A percentile compares a stretch with the other conserved stretches of the same genome.
These are phyloP conservation scores for Apophysomyces sp. DNA, from an alignment of 371 early-diverging fungal species.

Conservation along the genomic window DNA sequence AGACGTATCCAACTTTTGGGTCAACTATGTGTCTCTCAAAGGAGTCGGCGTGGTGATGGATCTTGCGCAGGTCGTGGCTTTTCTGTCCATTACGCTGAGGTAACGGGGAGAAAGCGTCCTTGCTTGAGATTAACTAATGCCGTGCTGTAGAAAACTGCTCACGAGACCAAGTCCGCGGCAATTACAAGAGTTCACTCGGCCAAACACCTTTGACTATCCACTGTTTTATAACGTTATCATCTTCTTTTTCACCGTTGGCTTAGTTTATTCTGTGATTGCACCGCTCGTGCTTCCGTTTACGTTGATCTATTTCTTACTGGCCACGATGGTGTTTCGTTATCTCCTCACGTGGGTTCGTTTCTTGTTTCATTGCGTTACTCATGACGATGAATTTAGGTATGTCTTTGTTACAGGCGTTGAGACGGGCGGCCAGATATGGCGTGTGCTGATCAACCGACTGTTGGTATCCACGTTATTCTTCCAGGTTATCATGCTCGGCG, in stretches of 20 bases:
- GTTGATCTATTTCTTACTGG: slow-evolving; percentile 59
- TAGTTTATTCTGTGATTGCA: slow-evolving; percentile 70
- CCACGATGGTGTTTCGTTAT: slow-evolving; percentile 68
- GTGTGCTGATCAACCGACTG: slow-evolving; percentile 73
- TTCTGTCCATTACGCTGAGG: slow-evolving; percentile 56
- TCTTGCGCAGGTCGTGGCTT: slow-evolving; percentile 67
- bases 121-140: background rate
- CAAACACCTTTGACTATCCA: slow-evolving; percentile 72
- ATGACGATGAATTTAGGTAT: slow-evolving; percentile 31
- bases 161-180: slow-evolving; percentile 75
- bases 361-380: background rate
- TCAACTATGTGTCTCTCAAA: slow-evolving; percentile 68
- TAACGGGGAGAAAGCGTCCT: slow-evolving; percentile 3
- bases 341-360: slow-evolving; percentile 45
- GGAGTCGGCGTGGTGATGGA: slow-evolving; percentile 65
- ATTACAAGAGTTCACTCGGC: slow-evolving; percentile 58
- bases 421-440: slow-evolving; percentile 79
- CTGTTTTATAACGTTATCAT: slow-evolving; percentile 69
- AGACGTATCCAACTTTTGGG: slow-evolving; percentile 62
- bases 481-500: slow-evolving; percentile 69
- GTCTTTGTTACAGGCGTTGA: slow-evolving; percentile 67
- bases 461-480: slow-evolving; percentile 61
- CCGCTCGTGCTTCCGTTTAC: slow-evolving; percentile 72
- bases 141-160: slow-evolving; percentile 45
- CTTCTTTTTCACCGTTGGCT: slow-evolving; percentile 61